Conservation (phyloP, 129 eudicot species). For the Saposhnikovia divaricata region DNA sequence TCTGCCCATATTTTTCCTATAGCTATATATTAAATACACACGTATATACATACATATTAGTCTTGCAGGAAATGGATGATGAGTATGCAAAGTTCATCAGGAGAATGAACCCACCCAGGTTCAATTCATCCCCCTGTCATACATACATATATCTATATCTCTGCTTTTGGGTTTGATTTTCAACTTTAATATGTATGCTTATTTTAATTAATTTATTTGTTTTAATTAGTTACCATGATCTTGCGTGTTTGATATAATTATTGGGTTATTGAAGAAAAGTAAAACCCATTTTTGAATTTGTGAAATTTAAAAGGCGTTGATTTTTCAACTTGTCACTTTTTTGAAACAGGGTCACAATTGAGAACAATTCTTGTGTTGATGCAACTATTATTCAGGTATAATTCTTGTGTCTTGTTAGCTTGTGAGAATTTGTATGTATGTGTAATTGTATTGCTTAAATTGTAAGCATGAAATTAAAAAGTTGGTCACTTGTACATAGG, state of each 20-base stretch:
- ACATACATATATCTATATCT: too few relatives aligned
- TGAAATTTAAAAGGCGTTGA: background rate
- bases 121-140: background rate
- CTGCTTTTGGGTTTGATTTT: background rate
- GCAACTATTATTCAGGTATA: slow-evolving; percentile 83
- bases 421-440: background rate
- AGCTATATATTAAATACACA: background rate
- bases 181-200: background rate
- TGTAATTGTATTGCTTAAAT: background rate
- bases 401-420: background rate
- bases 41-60: background rate
- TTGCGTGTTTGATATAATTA: background rate
- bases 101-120: slow-evolving; percentile 97
- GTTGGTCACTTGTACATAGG: slow-evolving; percentile 27
- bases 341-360: slow-evolving; percentile 73
- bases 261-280: background rate
- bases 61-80: slow-evolving; percentile 43
- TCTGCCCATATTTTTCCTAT: background rate
- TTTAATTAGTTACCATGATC: background rate
- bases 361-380: slow-evolving; percentile 59
- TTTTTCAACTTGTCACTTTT: background rate
- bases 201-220: background rate
- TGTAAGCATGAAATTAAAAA: background rate
- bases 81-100: slow-evolving; percentile 80
- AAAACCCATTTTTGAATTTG: background rate